Conservation (phyloP, 257 asterid genomes). For the Echium plantagineum region DNA sequence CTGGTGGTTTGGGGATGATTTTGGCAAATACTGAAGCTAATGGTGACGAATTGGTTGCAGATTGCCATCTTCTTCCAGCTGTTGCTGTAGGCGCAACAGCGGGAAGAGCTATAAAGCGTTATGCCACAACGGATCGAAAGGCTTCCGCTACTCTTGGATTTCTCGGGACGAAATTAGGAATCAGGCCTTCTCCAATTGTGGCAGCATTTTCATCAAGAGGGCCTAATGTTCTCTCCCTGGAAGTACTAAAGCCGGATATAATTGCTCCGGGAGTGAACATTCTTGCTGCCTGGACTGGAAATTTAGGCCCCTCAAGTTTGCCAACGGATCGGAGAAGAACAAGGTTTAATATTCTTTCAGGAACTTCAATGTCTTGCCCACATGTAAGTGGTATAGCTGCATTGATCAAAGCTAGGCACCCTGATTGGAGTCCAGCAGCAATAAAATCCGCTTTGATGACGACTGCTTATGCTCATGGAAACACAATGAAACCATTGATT, state of each 20-base stretch:
- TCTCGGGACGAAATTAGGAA: conserved; percentile 54
- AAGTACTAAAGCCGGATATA: conserved; percentile 71
- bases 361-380: conserved; percentile 97
- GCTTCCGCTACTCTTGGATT: conserved; percentile 56
- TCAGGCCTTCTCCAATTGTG: conserved; percentile 80
- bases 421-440: conserved; percentile 77
- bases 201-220: conserved; percentile 94
- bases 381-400: conserved; percentile 92
- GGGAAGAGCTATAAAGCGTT: conserved; percentile 51
- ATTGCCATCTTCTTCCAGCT: conserved; percentile 76
- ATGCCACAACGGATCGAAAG: conserved; percentile 20
- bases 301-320: conserved; percentile 66
- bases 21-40: conserved; percentile 60
- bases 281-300: conserved; percentile 85
- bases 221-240: conserved; percentile 62
- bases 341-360: conserved; percentile 68
- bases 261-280: conserved; percentile 95
- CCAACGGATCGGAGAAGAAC: conserved; percentile 63
- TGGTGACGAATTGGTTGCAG: conserved; percentile 87
- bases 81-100: conserved; percentile 62
- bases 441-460: conserved; percentile 90
- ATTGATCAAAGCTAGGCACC: conserved; percentile 60
- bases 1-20: conserved; percentile 87
- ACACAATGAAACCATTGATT: conserved; percentile 32
- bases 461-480: conserved; percentile 71